These are phyloP conservation scores for Asterophora lycoperdoides DNA, from an alignment of 768 basidiomycete genomes.

Conservation along the genomic window DNA sequence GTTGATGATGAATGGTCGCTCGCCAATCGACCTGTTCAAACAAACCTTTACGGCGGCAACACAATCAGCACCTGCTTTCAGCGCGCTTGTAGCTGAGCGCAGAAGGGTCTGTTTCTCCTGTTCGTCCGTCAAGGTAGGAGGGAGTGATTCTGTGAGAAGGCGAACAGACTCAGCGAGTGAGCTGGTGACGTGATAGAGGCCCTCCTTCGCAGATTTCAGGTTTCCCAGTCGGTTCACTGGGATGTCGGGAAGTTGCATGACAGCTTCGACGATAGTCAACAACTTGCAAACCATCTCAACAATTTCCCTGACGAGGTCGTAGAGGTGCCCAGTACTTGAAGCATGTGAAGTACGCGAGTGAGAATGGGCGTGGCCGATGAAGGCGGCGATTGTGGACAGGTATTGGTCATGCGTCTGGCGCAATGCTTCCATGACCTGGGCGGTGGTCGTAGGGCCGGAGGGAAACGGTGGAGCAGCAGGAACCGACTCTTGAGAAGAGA, in stretches of 20 bases:
- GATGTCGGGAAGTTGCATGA: slow-evolving; percentile 72
- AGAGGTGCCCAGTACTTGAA: slow-evolving; percentile 88
- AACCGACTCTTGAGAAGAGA: slow-evolving; percentile 60
- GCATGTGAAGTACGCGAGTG: slow-evolving; percentile 89
- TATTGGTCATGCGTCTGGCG: slow-evolving; percentile 86
- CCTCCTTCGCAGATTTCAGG: slow-evolving; percentile 70
- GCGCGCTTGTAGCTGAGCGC: slow-evolving; percentile 80
- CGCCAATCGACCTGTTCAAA: slow-evolving; percentile 57
- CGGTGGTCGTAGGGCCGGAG: slow-evolving; percentile 62
- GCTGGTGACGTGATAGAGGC: slow-evolving; percentile 79
- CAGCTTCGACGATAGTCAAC: slow-evolving; percentile 86
- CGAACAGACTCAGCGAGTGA: slow-evolving; percentile 87
- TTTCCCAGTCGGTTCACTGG: slow-evolving; percentile 56
- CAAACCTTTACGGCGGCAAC: slow-evolving; percentile 83
- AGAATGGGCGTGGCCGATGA: slow-evolving; percentile 95
- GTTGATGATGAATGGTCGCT: slow-evolving; percentile 62
- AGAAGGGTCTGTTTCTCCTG: slow-evolving; percentile 75
- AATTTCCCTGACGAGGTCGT: slow-evolving; percentile 92
- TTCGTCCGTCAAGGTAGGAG: slow-evolving; percentile 62
- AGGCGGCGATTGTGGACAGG: slow-evolving; percentile 91
- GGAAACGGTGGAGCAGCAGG: slow-evolving; percentile 58
- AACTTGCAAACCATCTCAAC: slow-evolving; percentile 92
- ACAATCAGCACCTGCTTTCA: slow-evolving; percentile 87
- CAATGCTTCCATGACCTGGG: slow-evolving; percentile 71
- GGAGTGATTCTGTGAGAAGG: slow-evolving; percentile 54